Evolutionary conservation across 2,329 filamentous ascomycete genomes (phyloP).

Genomic region (Massarina eburnea): DNA sequence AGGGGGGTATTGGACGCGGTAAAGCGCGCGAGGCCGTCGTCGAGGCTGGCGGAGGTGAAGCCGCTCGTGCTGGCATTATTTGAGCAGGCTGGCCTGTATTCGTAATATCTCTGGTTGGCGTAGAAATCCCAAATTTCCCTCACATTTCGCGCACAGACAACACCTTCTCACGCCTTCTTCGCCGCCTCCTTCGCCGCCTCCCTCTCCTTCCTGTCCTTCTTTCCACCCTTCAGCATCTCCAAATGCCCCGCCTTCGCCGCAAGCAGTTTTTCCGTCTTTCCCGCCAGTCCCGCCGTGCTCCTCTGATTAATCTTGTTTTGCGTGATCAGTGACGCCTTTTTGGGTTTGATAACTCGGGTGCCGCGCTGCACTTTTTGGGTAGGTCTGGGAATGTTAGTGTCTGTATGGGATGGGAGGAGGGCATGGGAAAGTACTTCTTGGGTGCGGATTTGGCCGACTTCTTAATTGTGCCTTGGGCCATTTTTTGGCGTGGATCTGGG

Average conservation of each 20-base stretch:
- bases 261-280: constrained; percentile 67
- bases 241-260: constrained; percentile 70
- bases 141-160: not conserved
- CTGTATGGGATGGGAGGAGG: not conserved
- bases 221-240: constrained; percentile 67
- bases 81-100: constrained; percentile 11
- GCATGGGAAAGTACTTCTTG: constrained; percentile 39
- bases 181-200: constrained; percentile 16
- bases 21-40: constrained; percentile 58
- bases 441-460: constrained; percentile 43
- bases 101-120: not conserved
- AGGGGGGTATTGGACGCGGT: constrained; percentile 66
- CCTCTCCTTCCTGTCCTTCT: constrained; percentile 51
- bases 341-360: constrained; percentile 65
- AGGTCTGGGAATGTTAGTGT: constrained; percentile 25
- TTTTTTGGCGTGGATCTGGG: constrained; percentile 18
- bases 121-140: too few relatives aligned
- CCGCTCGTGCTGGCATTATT: constrained; percentile 55
- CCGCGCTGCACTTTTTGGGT: constrained; percentile 58
- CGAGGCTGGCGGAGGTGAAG: constrained; percentile 62
- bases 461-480: constrained; percentile 55
- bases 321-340: constrained; percentile 62
- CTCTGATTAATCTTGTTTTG: constrained; percentile 67
- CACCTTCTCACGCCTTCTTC: not conserved
- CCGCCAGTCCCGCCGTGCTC: constrained; percentile 62